Percentiles rank a stretch among this genome's conserved stretches.
Evolutionary conservation across 176 grass and related monocot species (phyloP).

Genomic region (Bolboschoenus planiculmis): DNA sequence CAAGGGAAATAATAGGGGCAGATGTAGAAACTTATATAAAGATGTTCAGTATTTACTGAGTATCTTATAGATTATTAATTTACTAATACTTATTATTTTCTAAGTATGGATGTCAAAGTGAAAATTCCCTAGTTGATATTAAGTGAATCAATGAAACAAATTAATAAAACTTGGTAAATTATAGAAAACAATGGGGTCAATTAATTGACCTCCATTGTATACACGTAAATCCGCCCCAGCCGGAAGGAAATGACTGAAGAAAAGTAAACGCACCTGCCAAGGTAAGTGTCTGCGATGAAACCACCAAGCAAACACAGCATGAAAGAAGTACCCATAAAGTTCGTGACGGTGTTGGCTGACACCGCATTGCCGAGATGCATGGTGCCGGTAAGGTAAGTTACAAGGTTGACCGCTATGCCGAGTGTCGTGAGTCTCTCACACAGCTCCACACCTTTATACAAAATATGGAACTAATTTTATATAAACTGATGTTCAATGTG

Average conservation of each 20-base stretch:
- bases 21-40: background rate
- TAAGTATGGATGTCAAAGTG: too few relatives aligned
- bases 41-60: background rate
- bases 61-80: background rate
- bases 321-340: constrained; percentile 95
- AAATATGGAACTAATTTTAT: background rate
- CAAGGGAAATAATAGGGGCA: background rate
- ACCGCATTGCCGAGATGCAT: constrained; percentile 90
- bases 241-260: background rate
- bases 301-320: constrained; percentile 93
- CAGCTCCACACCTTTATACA: constrained; percentile 55
- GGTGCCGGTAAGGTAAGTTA: constrained; percentile 85
- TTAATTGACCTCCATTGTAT: background rate
- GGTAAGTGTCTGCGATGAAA: constrained; percentile 88
- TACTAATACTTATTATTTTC: too few relatives aligned
- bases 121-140: too few relatives aligned
- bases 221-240: background rate
- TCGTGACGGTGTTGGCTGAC: constrained; percentile 81
- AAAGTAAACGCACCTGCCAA: constrained; percentile 46
- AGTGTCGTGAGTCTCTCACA: constrained; percentile 92
- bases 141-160: too few relatives aligned
- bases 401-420: constrained; percentile 87
- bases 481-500: background rate
- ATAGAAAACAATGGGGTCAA: background rate
- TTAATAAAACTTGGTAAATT: too few relatives aligned